Percentiles rank a stretch among this genome's conserved stretches.
Evolutionary conservation across 192 early-diverging fungal genomes (phyloP).

Genomic region (Gonapodya prolifera): DNA sequence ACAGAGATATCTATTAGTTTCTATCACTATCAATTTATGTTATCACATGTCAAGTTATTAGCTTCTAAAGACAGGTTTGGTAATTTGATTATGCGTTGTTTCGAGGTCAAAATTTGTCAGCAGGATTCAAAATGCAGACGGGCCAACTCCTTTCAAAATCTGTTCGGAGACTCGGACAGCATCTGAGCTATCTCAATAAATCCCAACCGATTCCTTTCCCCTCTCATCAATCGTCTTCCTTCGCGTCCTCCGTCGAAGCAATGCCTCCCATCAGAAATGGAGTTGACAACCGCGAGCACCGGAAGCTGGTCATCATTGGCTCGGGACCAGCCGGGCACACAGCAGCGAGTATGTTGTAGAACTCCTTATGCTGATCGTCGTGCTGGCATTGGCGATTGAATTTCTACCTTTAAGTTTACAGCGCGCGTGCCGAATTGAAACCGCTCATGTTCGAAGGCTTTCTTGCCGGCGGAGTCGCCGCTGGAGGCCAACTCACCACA

Average conservation of each 20-base stretch:
- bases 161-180: background rate
- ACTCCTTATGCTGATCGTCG: background rate
- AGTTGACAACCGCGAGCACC: background rate
- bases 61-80: too few species aligned
- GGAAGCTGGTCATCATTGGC: constrained; percentile 24
- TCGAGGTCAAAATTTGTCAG: background rate
- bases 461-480: constrained; percentile 69
- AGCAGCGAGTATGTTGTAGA: constrained; percentile 26
- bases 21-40: too few species aligned
- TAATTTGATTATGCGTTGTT: background rate
- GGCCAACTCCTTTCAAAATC: too few species aligned
- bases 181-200: background rate
- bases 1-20: too few species aligned
- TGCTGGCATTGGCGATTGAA: background rate
- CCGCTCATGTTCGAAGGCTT: constrained; percentile 95
- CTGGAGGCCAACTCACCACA: constrained; percentile 80
- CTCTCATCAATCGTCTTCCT: background rate
- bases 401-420: constrained; percentile 39
- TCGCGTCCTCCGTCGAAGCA: background rate
- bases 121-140: background rate
- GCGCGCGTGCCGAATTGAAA: constrained; percentile 82
- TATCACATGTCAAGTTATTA: too few species aligned
- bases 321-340: constrained; percentile 96
- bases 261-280: constrained; percentile 1
- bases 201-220: background rate